Conservation (phyloP, 495 filamentous ascomycete genomes). For the Tuber brumale region DNA sequence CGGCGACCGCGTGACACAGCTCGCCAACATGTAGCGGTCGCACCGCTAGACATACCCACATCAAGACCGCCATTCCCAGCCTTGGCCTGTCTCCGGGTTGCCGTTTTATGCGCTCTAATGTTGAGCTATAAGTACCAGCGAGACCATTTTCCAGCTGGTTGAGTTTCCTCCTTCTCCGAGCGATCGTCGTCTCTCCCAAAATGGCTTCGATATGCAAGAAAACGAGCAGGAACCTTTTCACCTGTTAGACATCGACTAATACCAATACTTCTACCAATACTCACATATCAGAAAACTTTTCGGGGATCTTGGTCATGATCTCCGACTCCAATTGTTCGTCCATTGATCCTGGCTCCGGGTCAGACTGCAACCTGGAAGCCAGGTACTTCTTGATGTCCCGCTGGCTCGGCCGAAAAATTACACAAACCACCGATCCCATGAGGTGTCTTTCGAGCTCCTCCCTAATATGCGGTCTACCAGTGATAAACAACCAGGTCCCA, state of each 20-base stretch:
- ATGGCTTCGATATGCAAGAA: background rate
- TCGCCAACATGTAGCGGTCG: background rate
- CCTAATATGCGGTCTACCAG: background rate
- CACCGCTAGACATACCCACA: background rate
- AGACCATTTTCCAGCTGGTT: background rate
- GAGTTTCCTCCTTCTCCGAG: background rate
- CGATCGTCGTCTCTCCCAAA: constrained; percentile 1
- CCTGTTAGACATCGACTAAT: background rate
- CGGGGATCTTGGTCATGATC: background rate
- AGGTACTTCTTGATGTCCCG: background rate
- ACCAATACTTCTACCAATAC: background rate
- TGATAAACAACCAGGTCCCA: background rate
- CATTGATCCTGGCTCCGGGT: background rate
- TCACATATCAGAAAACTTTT: background rate
- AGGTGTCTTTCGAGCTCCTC: background rate
- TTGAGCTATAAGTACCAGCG: background rate
- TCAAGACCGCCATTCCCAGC: background rate
- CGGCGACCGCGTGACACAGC: background rate
- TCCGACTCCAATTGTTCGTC: background rate
- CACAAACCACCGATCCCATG: background rate
- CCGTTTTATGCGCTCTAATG: background rate
- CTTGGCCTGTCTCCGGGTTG: background rate
- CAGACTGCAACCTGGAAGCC: background rate
- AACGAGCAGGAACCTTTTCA: background rate
- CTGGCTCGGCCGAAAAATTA: background rate